Evolutionary conservation across 139 green algal genomes (phyloP).

Genomic region (Tetradesmus obliquus): DNA sequence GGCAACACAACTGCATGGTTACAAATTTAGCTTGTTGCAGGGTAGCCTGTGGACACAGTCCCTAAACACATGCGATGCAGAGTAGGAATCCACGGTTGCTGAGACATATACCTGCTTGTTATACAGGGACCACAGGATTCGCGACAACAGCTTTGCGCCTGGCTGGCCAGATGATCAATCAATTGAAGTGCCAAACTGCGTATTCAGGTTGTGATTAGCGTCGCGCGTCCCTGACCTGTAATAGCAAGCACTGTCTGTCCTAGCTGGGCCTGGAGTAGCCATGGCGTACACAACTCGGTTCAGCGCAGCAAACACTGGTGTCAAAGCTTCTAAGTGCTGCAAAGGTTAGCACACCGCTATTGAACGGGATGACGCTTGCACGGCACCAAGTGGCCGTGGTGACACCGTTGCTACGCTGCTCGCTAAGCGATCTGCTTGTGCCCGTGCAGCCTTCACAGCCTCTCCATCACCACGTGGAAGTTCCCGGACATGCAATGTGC

Average conservation of each 20-base stretch:
- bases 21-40: not conserved
- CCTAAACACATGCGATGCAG: not conserved
- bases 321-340: not conserved
- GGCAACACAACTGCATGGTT: not conserved
- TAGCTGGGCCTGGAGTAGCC: not conserved
- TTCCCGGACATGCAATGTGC: not conserved
- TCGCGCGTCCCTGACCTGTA: not conserved
- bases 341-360: not conserved
- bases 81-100: not conserved
- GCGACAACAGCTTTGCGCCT: not conserved
- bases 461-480: not conserved
- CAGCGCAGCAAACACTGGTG: not conserved
- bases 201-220: not conserved
- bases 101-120: constrained; percentile 3
- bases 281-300: constrained; percentile 41
- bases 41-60: not conserved
- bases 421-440: constrained; percentile 4
- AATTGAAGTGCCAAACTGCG: not conserved
- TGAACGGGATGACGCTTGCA: not conserved
- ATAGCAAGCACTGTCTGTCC: not conserved
- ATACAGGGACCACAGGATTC: not conserved
- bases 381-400: not conserved
- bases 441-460: constrained; percentile 37
- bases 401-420: not conserved
- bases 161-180: not conserved